Base-by-base conservation (phyloP, 2,329 filamentous ascomycete species). In the Xylariaceae sp. region DNA sequence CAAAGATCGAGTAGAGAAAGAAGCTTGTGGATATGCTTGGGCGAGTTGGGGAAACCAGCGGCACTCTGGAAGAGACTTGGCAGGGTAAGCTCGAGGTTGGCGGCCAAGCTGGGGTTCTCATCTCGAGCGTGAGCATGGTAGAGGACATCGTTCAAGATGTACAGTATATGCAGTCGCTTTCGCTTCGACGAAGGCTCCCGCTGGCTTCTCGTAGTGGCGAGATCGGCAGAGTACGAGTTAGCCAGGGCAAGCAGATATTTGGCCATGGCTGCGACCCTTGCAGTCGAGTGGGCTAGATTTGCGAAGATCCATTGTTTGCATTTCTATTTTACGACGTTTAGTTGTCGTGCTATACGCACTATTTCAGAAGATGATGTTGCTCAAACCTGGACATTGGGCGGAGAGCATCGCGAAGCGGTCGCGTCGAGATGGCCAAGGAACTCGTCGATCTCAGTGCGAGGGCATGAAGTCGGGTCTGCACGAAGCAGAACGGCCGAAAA, bases 371-470 rank as follows among this genome's bases (percentile, higher is more conserved):
- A 62, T 67, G 68, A 63, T 69, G 65, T 72, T 71, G 71, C 68
- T 78, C 86, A 90, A 89, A 94, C 89, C 89, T 94, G 89, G 79
- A 94, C 86, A 77, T 92, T 91, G 77, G 78, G 74, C 67, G 84
- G 80, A 67, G 88, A 88, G 81, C 89, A 92, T 75, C 84, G 80
- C 72, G 79, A 73, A 67, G 89, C 74, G 64, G 80, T 80, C 68
- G 78, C 74, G 70, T 85, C 80, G 65, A 94, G 77, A 55, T 84
- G 76, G 59, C 74, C 69, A 70, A 90, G 81, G 70, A 92, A 88
- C 54, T 79, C 71, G 62, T 86, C 79, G 70, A 92, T 86, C 55
- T 86, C 81, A 64, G 84, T 81, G 68, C 86, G 84, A 46, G 83
- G 73, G 52, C 89, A 80, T 9, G 87, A 80, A 18, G 74, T 77